A percentile compares a stretch with the other conserved stretches of the same genome.
phyloP scores from a whole-genome alignment of 2,329 filamentous ascomycete genomes.

The Epichloe scottii region DNA sequence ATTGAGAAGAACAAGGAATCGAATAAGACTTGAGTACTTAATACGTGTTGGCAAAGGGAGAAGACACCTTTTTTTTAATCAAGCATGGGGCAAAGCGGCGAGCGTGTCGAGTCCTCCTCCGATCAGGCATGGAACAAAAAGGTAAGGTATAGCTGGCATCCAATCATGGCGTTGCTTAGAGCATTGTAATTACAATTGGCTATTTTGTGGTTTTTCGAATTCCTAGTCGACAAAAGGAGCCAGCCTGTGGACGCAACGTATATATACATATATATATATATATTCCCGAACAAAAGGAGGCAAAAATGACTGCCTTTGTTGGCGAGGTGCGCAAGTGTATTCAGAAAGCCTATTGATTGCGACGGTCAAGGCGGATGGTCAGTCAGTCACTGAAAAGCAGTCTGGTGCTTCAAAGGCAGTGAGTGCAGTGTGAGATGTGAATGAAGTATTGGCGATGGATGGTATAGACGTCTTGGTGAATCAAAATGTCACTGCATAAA shows the following conservation, averaged over 20 bases:
- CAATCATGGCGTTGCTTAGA: conserved; percentile 7
- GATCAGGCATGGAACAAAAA: not conserved
- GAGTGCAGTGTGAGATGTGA: too few relatives aligned
- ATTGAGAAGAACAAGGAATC: conserved; percentile 42
- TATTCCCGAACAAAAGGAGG: not conserved
- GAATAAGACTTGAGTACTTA: conserved; percentile 34
- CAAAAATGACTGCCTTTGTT: not conserved
- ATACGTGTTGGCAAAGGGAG: not conserved
- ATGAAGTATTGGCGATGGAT: too few relatives aligned
- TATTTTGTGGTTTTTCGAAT: not conserved
- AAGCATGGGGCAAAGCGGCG: conserved; percentile 1
- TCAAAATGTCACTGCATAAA: too few relatives aligned
- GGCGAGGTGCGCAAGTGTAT: too few relatives aligned
- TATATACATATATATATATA: not conserved
- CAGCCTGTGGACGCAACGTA: not conserved
- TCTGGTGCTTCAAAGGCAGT: too few relatives aligned
- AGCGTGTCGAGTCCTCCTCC: not conserved
- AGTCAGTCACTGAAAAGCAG: too few relatives aligned
- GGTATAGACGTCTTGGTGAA: too few relatives aligned
- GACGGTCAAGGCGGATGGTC: too few relatives aligned
- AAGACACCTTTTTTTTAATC: not conserved
- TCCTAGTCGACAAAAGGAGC: not conserved
- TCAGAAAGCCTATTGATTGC: too few relatives aligned
- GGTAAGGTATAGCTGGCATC: conserved; percentile 1
- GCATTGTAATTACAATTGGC: conserved; percentile 5